These are phyloP conservation scores for Tolypocladium ovalisporum DNA, from an alignment of 2,329 filamentous ascomycete species.

Conservation along the genomic window DNA sequence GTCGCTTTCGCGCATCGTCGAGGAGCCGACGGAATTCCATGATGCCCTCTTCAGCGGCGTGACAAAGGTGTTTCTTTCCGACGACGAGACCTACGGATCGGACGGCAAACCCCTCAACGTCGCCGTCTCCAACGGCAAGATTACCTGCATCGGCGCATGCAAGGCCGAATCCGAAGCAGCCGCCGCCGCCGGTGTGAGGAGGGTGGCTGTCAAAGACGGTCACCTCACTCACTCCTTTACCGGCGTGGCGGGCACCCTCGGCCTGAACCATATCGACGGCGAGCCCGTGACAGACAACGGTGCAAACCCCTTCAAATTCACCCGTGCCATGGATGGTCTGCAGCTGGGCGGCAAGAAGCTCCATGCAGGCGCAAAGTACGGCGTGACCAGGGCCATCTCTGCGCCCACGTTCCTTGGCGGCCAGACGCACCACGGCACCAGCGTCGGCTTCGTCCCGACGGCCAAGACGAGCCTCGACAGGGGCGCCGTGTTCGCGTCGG, in stretches of 20 bases:
- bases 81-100: conserved; percentile 23
- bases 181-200: conserved; percentile 17
- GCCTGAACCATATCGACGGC: conserved; percentile 51
- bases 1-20: conserved; percentile 27
- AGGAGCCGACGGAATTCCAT: conserved; percentile 25
- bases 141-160: conserved; percentile 47
- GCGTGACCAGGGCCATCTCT: conserved; percentile 47
- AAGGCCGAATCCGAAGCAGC: conserved; percentile 28
- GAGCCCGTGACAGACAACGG: conserved; percentile 46
- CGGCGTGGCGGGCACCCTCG: conserved; percentile 48
- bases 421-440: conserved; percentile 42
- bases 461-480: conserved; percentile 33
- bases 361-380: conserved; percentile 38
- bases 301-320: conserved; percentile 34
- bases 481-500: conserved; percentile 40
- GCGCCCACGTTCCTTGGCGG: conserved; percentile 35
- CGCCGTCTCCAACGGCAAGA: conserved; percentile 38
- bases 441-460: conserved; percentile 45
- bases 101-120: conserved; percentile 32
- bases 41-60: conserved; percentile 48
- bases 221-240: conserved; percentile 50
- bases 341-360: conserved; percentile 46
- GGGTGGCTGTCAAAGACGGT: conserved; percentile 43
- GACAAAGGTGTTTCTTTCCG: conserved; percentile 35
- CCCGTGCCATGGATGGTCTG: conserved; percentile 47